Percentiles rank a stretch among this genome's conserved stretches.
phyloP scores from a whole-genome alignment of 108 stramenopile genomes.

The Discostella stelligeroides region DNA sequence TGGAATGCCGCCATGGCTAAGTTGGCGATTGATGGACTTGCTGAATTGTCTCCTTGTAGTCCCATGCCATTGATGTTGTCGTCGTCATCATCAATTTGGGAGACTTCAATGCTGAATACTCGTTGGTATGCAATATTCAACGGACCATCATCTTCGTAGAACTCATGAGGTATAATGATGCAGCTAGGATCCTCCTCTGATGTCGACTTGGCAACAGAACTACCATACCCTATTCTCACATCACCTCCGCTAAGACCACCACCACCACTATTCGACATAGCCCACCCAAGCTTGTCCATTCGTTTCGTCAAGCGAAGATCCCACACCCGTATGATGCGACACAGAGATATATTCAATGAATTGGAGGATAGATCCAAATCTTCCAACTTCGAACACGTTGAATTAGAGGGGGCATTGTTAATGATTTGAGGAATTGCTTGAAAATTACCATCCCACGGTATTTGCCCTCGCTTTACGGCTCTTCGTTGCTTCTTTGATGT shows the following conservation, averaged over 20 bases:
- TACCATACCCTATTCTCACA: neutral
- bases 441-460: conserved; percentile 27
- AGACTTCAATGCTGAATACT: conserved; percentile 63
- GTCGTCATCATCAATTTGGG: conserved; percentile 32
- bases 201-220: neutral
- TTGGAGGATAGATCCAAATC: conserved; percentile 54
- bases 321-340: conserved; percentile 53
- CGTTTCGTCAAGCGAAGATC: conserved; percentile 53
- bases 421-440: conserved; percentile 39
- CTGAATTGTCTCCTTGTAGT: neutral
- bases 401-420: conserved; percentile 22
- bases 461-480: conserved; percentile 18
- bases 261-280: neutral
- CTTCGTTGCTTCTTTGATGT: neutral
- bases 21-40: conserved; percentile 19
- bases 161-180: conserved; percentile 22
- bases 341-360: conserved; percentile 37
- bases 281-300: conserved; percentile 12
- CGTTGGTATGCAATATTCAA: conserved; percentile 48
- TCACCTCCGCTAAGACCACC: too few relatives aligned
- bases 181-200: neutral
- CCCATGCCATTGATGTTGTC: conserved; percentile 1
- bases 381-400: conserved; percentile 33
- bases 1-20: conserved; percentile 16
- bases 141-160: conserved; percentile 66